Evolutionary conservation across 345 rosid species (phyloP), one percentile per base, ranked within the genome.

Genomic region (Moricandia arvensis): DNA sequence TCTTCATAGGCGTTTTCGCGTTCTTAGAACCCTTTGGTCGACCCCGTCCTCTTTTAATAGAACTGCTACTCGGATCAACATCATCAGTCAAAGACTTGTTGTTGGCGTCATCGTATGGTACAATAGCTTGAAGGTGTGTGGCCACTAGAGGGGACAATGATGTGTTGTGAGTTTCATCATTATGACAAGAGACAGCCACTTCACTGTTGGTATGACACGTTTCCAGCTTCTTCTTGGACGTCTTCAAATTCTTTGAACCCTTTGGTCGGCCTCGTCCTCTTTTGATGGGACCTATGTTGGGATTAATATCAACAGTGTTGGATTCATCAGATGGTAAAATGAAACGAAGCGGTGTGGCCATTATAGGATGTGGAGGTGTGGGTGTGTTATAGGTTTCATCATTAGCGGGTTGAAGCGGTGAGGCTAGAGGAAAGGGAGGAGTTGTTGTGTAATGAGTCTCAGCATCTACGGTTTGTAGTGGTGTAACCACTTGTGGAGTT

Each of bases 191-290:
- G 4, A 6, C 17, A 45, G 13, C 53, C 17, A 45, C 6, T 45
- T 45, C 17, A 6, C n/a, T 45, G 53, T 45, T 45, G 53, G 53
- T 16, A 5, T 4, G 53, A n/a, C 17, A 0, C 0, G 0, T 15
- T 21, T 37, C 57, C 3, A 8, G 16, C 68, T 71, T 71, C 43
- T 58, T 45, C 1, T 0, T 11, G 4, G 6, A 1, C 6, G 10
- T 3, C 37, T 59, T 29, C 4, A 3, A n/a, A 3, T 73, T 63
- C 5, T 53, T 63, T 0, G 69, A 73, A 6, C 63, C 76, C 1
- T 53, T 72, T 17, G 76, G 68, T 26, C 63, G 62, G 1, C 76
- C 69, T 24, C 54, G 54, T 33, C 55, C 21, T 63, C 76, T 73
- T 63, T 73, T 73, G 15, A 10, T 10, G 11, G 29, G 12, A 63